phyloP scores from a whole-genome alignment of 306 rosid species.

The Glycyrrhiza uralensis region DNA sequence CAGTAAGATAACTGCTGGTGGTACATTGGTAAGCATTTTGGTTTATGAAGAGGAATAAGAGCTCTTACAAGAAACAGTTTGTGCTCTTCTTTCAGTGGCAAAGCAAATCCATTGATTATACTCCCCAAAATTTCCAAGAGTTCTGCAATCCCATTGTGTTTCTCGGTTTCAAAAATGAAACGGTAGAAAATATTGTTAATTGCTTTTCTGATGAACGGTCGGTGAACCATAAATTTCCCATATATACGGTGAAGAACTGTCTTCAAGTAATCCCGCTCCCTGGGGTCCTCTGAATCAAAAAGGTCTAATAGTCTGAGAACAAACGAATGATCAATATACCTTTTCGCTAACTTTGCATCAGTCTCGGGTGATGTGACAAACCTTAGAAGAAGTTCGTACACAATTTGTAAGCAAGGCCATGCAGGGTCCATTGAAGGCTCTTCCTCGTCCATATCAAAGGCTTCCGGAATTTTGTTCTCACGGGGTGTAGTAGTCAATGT shows the following conservation, averaged over 20 bases:
- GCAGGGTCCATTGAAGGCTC: slow-evolving; percentile 99
- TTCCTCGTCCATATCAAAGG: slow-evolving; percentile 86
- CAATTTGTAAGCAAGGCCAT: slow-evolving; percentile 89
- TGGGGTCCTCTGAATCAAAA: slow-evolving; percentile 96
- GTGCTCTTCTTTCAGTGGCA: slow-evolving; percentile 98
- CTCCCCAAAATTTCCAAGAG: slow-evolving; percentile 93
- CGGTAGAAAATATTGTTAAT: slow-evolving; percentile 87
- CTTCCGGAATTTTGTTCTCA: slow-evolving; percentile 75
- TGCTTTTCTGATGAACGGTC: slow-evolving; percentile 94
- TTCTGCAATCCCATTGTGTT: slow-evolving; percentile 94
- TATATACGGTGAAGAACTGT: slow-evolving; percentile 94
- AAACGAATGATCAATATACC: slow-evolving; percentile 88
- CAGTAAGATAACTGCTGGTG: slow-evolving; percentile 97
- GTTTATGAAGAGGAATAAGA: slow-evolving; percentile 96
- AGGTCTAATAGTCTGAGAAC: slow-evolving; percentile 84
- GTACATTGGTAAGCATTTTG: slow-evolving; percentile 85
- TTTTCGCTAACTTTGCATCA: slow-evolving; percentile 95
- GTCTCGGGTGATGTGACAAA: slow-evolving; percentile 92
- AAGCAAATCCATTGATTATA: slow-evolving; percentile 94
- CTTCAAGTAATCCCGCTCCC: slow-evolving; percentile 95
- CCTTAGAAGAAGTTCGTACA: slow-evolving; percentile 81
- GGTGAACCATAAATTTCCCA: slow-evolving; percentile 96
- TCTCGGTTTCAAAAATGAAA: slow-evolving; percentile 93
- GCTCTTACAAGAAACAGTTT: slow-evolving; percentile 91
- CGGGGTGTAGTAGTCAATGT: slow-evolving; percentile 73